Evolutionary conservation across 2,329 filamentous ascomycete genomes (phyloP).

Genomic region (Microcyclospora pomicola): DNA sequence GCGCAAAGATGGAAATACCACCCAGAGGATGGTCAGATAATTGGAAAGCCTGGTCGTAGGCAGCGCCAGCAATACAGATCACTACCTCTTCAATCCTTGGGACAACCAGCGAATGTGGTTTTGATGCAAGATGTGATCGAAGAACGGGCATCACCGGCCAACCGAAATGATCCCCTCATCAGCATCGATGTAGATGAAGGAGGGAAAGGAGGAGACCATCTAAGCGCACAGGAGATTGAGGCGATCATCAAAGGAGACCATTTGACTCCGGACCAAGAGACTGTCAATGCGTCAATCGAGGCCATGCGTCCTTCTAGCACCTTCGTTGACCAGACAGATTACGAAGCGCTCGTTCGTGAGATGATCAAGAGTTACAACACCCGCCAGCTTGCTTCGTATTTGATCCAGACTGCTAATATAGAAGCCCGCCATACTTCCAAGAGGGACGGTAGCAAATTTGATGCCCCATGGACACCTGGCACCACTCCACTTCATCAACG

Average conservation of each 20-base stretch:
- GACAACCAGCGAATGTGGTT: conserved; percentile 13
- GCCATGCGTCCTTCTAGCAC: conserved; percentile 11
- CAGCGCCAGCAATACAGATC: conserved; percentile 13
- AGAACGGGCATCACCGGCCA: background rate
- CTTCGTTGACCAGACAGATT: conserved; percentile 10
- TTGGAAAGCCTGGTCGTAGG: conserved; percentile 14
- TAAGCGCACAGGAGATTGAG: conserved; percentile 13
- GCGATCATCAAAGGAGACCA: conserved; percentile 7
- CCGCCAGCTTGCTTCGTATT: conserved; percentile 14
- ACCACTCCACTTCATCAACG: conserved; percentile 13
- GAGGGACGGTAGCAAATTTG: background rate
- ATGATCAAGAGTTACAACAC: conserved; percentile 14
- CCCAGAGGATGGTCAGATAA: conserved; percentile 11
- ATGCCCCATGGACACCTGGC: conserved; percentile 12
- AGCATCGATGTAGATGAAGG: too few species aligned
- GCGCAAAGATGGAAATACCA: background rate
- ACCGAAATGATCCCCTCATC: background rate
- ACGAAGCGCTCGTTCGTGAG: conserved; percentile 7
- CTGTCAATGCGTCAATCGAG: conserved; percentile 18
- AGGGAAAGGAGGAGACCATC: conserved; percentile 1
- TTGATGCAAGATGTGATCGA: conserved; percentile 4
- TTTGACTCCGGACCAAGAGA: conserved; percentile 10
- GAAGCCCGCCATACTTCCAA: background rate
- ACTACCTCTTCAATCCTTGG: conserved; percentile 12
- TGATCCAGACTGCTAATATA: conserved; percentile 3